Evolutionary conservation across 2,329 filamentous ascomycete genomes (phyloP).

Genomic region (Colletotrichum sp.): DNA sequence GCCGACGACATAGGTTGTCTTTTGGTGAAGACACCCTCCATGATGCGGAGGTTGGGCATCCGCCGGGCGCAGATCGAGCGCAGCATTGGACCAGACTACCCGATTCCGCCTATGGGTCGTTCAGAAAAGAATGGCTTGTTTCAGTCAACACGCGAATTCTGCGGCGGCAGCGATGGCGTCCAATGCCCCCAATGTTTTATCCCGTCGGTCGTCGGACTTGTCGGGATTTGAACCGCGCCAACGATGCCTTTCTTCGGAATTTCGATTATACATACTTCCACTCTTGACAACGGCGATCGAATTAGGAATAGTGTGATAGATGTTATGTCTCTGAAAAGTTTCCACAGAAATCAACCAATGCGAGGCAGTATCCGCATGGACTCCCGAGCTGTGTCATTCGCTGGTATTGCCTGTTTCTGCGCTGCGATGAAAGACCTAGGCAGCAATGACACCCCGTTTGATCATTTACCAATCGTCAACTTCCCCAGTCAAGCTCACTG

Average conservation of each 20-base stretch:
- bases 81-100: background rate
- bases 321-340: background rate
- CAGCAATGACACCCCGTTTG: background rate
- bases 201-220: background rate
- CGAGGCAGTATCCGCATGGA: background rate
- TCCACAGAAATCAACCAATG: background rate
- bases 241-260: background rate
- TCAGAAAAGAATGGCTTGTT: background rate
- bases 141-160: background rate
- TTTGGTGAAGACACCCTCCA: background rate
- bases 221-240: background rate
- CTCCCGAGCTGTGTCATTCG: background rate
- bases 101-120: background rate
- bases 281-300: background rate
- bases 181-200: background rate
- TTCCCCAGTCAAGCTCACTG: background rate
- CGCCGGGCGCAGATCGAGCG: background rate
- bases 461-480: conserved; percentile 64
- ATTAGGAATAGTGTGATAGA: background rate
- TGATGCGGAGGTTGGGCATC: background rate
- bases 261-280: background rate
- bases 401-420: background rate
- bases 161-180: background rate
- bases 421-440: background rate
- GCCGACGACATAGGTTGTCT: background rate